phyloP scores from a whole-genome alignment of 129 eudicot species.

The Escallonia rubra region DNA sequence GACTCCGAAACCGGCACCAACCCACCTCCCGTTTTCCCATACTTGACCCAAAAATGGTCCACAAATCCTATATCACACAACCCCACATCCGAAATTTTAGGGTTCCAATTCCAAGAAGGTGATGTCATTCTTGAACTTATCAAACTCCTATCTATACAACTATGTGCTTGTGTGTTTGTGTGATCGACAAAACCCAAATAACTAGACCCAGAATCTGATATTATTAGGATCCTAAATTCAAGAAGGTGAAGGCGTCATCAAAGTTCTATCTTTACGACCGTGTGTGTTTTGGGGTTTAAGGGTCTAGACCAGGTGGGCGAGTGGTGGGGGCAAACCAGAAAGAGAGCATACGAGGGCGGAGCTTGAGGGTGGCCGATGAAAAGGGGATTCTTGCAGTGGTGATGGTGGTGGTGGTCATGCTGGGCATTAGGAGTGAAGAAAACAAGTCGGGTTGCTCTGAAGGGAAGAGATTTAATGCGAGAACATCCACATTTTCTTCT shows the following conservation, averaged over 20 bases:
- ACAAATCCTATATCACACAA: conserved; percentile 18
- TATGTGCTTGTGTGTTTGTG: too few species aligned
- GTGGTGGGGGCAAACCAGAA: conserved; percentile 84
- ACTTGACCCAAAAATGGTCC: conserved; percentile 17
- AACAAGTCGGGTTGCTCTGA: conserved; percentile 3
- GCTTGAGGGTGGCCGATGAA: conserved; percentile 29
- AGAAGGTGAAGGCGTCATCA: too few species aligned
- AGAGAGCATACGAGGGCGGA: conserved; percentile 51
- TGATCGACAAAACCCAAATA: too few species aligned
- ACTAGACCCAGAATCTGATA: too few species aligned
- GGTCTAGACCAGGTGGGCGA: conserved; percentile 86
- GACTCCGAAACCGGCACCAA: conserved; percentile 24
- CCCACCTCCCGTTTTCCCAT: conserved; percentile 31
- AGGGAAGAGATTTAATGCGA: conserved; percentile 27
- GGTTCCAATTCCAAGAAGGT: conserved; percentile 22
- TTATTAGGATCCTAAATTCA: too few species aligned
- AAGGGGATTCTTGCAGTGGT: conserved; percentile 1
- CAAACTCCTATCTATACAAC: background rate
- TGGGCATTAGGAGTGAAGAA: conserved; percentile 27
- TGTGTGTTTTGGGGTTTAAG: conserved; percentile 18
- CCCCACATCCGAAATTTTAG: conserved; percentile 20
- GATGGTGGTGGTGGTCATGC: conserved; percentile 30
- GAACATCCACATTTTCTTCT: conserved; percentile 78
- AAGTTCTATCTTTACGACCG: too few species aligned
- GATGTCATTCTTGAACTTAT: conserved; percentile 22